Base-by-base conservation (phyloP, 2,329 filamentous ascomycete genomes). In the Venturia aucupariae region DNA sequence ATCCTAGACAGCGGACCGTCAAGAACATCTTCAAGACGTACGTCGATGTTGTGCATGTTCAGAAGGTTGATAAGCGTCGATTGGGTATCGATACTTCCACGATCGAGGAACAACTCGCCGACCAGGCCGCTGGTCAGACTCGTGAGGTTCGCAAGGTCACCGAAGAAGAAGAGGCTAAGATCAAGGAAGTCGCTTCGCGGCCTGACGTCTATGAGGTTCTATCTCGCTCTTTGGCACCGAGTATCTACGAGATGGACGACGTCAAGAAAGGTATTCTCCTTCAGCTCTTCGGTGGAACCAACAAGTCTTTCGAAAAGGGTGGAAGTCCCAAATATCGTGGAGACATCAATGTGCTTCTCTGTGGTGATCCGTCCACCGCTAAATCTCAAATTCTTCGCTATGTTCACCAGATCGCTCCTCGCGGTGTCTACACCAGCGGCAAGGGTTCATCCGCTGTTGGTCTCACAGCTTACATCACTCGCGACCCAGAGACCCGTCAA, bases 11-110 rank as follows among this genome's bases (percentile, higher is more conserved):
- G 78, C 84, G 94, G 67, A 90, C 90, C 0, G 86, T 97, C 72
- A 97, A 97, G 81, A 90, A 91, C 67, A 86, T 99, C 46, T 96
- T 96, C 83, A 99, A 97, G 81, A 99, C 94, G 0, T 99, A 96
- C 68, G 88, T 99, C 62, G 94, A 99, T 75, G 91, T 93, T 59
- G 78, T 97, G 57, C 94, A 99, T 72, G 90, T 97, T 48, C 92
- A 97, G 73, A 99, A 99, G 75, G 90, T 95, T 2, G 93, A 99
- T 76, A 93, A 92, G 78, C 94, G 92, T 76, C 88, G 94, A 64
- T 86, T 99, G 82, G 94, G 94, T 41, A 89, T 92, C 60, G 94
- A 99, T 72, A 83, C 86, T 1, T 92, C 92, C 0, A 99, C 94
- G 0, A 85, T 99, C 15, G 90, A 92, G 68, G 83, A 92, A 69